phyloP scores from a whole-genome alignment of 179 eudicot species.

The Nepenthes alata region DNA sequence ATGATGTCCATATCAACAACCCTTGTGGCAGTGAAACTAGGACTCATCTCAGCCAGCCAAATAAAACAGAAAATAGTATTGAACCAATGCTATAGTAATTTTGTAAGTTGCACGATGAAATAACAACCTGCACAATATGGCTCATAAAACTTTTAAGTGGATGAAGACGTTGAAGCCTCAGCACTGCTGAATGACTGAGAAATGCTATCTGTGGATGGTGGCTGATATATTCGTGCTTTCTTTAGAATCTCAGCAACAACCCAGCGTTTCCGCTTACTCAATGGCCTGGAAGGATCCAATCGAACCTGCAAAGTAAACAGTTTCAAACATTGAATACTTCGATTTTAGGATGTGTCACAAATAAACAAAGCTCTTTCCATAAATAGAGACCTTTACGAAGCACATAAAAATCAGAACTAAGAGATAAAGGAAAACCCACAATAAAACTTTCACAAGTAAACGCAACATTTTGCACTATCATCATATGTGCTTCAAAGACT shows the following conservation, averaged over 20 bases:
- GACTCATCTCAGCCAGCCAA: too few species aligned
- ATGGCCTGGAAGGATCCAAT: slow-evolving; percentile 82
- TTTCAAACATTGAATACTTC: background rate
- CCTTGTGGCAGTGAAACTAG: too few species aligned
- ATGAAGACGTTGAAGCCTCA: slow-evolving; percentile 19
- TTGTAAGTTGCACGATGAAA: background rate
- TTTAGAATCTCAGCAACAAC: slow-evolving; percentile 76
- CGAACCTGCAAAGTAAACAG: slow-evolving; percentile 42
- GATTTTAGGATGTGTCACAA: background rate
- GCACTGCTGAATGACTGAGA: slow-evolving; percentile 18
- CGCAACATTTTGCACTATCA: too few species aligned
- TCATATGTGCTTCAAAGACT: too few species aligned
- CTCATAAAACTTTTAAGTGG: slow-evolving; percentile 14
- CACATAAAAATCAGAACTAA: too few species aligned
- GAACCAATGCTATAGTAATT: background rate
- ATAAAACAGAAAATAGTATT: too few species aligned
- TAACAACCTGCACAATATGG: background rate
- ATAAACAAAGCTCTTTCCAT: background rate
- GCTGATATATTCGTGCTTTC: slow-evolving; percentile 68
- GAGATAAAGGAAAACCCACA: too few species aligned
- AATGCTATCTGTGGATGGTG: slow-evolving; percentile 28
- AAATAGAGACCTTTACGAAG: background rate
- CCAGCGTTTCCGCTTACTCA: slow-evolving; percentile 86
- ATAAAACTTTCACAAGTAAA: too few species aligned
- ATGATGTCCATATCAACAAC: too few species aligned